phyloP scores from a whole-genome alignment of 2,329 filamentous ascomycete species.

The Colletotrichum caudatum region DNA sequence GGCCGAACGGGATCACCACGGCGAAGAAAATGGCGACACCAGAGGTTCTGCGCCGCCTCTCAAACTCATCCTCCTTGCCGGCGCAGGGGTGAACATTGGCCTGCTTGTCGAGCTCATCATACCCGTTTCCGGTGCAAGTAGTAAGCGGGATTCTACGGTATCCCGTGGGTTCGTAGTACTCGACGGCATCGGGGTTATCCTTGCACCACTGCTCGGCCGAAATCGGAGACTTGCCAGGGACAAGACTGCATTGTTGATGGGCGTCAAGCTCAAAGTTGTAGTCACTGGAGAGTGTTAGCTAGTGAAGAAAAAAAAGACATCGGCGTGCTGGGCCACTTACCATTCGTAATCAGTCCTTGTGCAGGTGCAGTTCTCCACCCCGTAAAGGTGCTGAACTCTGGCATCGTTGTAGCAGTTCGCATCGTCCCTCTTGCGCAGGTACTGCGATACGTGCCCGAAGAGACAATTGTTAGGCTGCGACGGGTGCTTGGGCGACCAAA shows the following conservation, averaged over 20 bases:
- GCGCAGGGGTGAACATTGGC: conserved; percentile 74
- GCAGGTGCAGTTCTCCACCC: conserved; percentile 84
- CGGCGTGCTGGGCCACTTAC: conserved; percentile 61
- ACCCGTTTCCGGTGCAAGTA: conserved; percentile 81
- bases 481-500: conserved; percentile 91
- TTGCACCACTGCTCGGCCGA: conserved; percentile 64
- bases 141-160: conserved; percentile 92
- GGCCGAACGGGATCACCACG: conserved; percentile 78
- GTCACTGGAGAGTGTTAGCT: conserved; percentile 69
- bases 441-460: conserved; percentile 90
- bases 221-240: conserved; percentile 76
- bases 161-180: conserved; percentile 87
- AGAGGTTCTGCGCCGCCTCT: conserved; percentile 75
- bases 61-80: conserved; percentile 84
- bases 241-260: conserved; percentile 82
- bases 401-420: conserved; percentile 85
- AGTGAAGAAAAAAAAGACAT: neutral
- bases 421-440: conserved; percentile 88
- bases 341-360: conserved; percentile 92
- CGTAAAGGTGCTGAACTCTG: conserved; percentile 77
- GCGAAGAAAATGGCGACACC: conserved; percentile 87
- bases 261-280: conserved; percentile 90
- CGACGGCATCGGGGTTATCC: conserved; percentile 73
- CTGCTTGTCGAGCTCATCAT: conserved; percentile 75
- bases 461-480: conserved; percentile 82